A percentile compares a stretch with the other conserved stretches of the same genome.
Conservation (phyloP, 2,329 filamentous ascomycete species). For the Xylaria sp. region DNA sequence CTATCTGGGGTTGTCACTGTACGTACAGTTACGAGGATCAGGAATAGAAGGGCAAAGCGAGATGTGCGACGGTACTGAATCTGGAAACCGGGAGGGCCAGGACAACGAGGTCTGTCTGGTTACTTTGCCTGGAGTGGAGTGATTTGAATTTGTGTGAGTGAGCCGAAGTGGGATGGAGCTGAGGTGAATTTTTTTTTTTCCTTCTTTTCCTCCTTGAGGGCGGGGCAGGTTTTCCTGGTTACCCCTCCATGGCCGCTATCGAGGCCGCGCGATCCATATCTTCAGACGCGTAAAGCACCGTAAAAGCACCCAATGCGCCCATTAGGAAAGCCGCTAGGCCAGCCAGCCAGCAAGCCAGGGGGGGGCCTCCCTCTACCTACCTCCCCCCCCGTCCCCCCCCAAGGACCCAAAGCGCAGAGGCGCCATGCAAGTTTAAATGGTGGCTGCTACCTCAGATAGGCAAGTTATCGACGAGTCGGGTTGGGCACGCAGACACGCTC, state of each 20-base stretch:
- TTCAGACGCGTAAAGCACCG: neutral
- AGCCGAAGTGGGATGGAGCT: constrained; percentile 26
- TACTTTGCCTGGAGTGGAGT: constrained; percentile 15
- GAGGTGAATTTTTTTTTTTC: constrained; percentile 24
- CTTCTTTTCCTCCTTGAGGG: constrained; percentile 14
- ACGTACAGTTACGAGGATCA: constrained; percentile 17
- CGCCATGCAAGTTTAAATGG: constrained; percentile 25
- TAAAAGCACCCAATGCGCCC: too few species aligned
- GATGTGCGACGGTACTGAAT: constrained; percentile 20
- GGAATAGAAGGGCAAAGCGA: constrained; percentile 7
- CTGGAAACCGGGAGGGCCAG: constrained; percentile 19
- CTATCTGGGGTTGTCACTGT: neutral
- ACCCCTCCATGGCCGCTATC: neutral
- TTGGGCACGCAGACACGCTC: neutral
- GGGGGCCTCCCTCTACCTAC: neutral
- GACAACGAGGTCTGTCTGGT: constrained; percentile 24
- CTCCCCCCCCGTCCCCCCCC: neutral
- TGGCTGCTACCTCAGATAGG: constrained; percentile 26
- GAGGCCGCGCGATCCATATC: neutral
- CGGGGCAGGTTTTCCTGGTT: constrained; percentile 16
- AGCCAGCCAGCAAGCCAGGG: neutral
- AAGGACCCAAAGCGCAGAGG: neutral
- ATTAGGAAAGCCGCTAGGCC: too few species aligned
- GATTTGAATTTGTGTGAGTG: neutral
- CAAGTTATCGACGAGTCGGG: constrained; percentile 5